Evolutionary conservation across 2,329 filamentous ascomycete genomes (phyloP), one percentile per base, ranked within the genome.

Genomic region (Exophiala oligosperma): DNA sequence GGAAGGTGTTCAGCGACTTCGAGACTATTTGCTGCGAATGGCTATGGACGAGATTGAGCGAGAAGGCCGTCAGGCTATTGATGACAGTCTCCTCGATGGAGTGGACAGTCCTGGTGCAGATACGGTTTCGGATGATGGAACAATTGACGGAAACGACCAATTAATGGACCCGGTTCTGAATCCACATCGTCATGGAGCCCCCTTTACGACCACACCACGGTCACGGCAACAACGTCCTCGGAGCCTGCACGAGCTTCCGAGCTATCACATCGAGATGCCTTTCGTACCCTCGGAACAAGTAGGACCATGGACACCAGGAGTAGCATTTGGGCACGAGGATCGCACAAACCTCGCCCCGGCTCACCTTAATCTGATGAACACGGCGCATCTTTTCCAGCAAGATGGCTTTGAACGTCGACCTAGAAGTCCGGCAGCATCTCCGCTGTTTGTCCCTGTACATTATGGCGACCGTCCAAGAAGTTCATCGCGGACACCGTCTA

Each of bases 1-100:
- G 4, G 82, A 84, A 26, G 92, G 92, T 55, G 93, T 99, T 1
- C 79, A 79, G 43, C 84, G 84, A 41, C 84, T 99, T 26, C 88
- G 93, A 43, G 82, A 87, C 28, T 90, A 92, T 70, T 81, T 99
- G 40, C 95, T 92, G 47, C 65, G 65, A 24, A 52, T 67, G 17
- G 65, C 64, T 17, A 46, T 62, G 50, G 65, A 67, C 9, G 61
- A 67, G 29, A 60, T 60, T 8, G 63, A 67, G 49, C 56, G 64
- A 35, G 62, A 66, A 54, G 51, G 57, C 35, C 60, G 64, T 37
- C 63, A 62, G 28, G 60, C 61, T 4, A 63, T 66, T 43, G 65
- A 67, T 35, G 65, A 66, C 41, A 66, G 57, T 32, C 51, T 66
- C 41, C 56, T 66, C 24, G 65, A 66, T 35, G 64, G 60, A 17